Base-by-base conservation (phyloP, 2,329 filamentous ascomycete genomes). In the Leptosphaerulina australis region DNA sequence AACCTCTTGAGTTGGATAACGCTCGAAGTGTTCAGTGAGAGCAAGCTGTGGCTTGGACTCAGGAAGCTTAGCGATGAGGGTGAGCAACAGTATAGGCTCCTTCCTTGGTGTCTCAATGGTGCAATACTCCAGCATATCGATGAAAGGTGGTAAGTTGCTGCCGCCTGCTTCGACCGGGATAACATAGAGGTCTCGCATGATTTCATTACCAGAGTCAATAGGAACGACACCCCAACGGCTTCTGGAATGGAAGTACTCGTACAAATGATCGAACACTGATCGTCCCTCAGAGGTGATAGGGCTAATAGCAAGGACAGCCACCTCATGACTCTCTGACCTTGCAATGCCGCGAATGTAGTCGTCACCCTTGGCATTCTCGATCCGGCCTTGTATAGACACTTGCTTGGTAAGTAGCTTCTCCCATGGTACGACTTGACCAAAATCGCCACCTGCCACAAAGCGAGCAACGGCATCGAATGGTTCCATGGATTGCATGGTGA, bases 261-360 rank as follows among this genome's bases (percentile, higher is more conserved):
- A 90, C n/a, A 97, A 79, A 14, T 83, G 82, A 56, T 88, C 81
- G 66, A 96, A 96, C 5, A 79, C 73, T 22, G 79, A 78, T 1
- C 85, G 83, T 0, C 78, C 77, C 4, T 77, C 73, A 4, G 85
- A 79, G 17, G 87, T 84, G 1, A 85, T 82, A 1, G 82, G 78
- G 14, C 81, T 82, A 25, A 97, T 75, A 34, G 85, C 84, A 15
- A 95, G 83, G 17, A 97, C 88, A 1, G 91, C 83, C 5, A 99
- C 85, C 65, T 97, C 94, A 2, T 90, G 92, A 40, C 86, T 86
- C 43, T 83, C 83, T 68, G 88, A 93, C 71, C 90, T 95, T 10
- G 91, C 85, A 53, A 97, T 79, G 40, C 90, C 86, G 67, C 91
- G 94, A 0, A 99, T 85, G 65, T 99, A 99, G 54, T 95, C 90